Evolutionary conservation across 2,329 filamentous ascomycete species (phyloP), one percentile per base, ranked within the genome.

Genomic region (Aspergillus eucalypticola): DNA sequence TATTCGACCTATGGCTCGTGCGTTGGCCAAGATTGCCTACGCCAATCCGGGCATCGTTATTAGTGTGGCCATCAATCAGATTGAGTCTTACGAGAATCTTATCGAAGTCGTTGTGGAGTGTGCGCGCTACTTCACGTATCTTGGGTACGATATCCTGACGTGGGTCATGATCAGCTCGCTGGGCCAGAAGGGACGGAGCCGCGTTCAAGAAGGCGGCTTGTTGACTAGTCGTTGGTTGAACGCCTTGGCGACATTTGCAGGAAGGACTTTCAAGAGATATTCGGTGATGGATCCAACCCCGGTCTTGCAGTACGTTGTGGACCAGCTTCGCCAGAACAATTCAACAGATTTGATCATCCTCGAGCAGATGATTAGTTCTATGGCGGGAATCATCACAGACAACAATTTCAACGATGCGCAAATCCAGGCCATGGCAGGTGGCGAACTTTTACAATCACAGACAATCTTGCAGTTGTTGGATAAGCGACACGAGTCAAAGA

Each of bases 71-170:
- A 86, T 99, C 60, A 88, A 88, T 63, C 93, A 97, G 75, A 91
- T 97, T 60, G 93, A 99, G 75, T 89, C 90, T 0, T 99, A 99
- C 74, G 90, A 90, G 72, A 99, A 98, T 72, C 84, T 99, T 62
- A 96, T 96, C 59, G 91, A 96, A 63, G 91, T 92, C 5, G 91
- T 99, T 62, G 93, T 98, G 13, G 92, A 97, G 73, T 97, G 93
- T 71, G 92, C 91, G 41, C 89, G 91, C 69, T 97, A 97, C 73
- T 97, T 98, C 68, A 96, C 94, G 1, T 88, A 91, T 57, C 80
- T 99, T 39, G 94, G 91, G 0, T 96, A 96, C 73, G 95, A 99
- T 75, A 91, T 96, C 32, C 82, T 99, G 48, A 90, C 92, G 3
- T 99, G 94, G 92, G 91, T 92, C 19, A 81, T 99, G 48, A 86